Evolutionary conservation across 371 early-diverging fungal species (phyloP), one percentile per base, ranked within the genome.

Genomic region (Nematocida sp.): DNA sequence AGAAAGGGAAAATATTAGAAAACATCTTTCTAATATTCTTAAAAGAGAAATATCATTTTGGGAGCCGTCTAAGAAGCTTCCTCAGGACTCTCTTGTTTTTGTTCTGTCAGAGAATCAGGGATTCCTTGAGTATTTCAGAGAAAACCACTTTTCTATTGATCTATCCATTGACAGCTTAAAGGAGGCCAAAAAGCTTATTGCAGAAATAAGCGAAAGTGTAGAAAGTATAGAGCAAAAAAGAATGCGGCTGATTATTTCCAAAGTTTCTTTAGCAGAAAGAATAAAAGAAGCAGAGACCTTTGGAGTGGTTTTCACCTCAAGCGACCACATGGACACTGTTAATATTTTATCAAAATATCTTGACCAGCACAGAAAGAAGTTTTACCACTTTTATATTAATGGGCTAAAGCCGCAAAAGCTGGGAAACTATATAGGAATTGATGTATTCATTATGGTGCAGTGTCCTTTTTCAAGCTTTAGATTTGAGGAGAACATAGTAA

Each of bases 371-470:
- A 35, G 42, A 9, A 71, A 71, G 40, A 71, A 71, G 61, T 71
- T 61, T 60, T 71, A 71, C 36, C 75, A 71, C 18, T 61, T 71
- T 26, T 71, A 26, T 49, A 63, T 71, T 35, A 71, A 71, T 38
- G 75, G 75, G 38, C 75, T 71, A 18, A 71, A 71, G 75, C 75
- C 75, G 36, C 35, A 71, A 13, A 71, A 71, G 75, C 61, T 71
- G 5, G 75, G 63, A 4, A 71, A 71, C 36, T 61, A 59, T 38
- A 38, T 71, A 1, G 75, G 75, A 2, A 32, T 71, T 7, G 63
- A 71, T 36, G 33, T 42, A 23, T 71, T 71, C 49, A 48, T 71
- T 11, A 60, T 71, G 9, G 39, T 71, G 16, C 63, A 71, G 53
- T 71, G 75, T 23, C 75, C 75, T 23, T 71, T 71, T 36, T 71